These are phyloP conservation scores for Diaporthe ampelina DNA, from an alignment of 2,329 filamentous ascomycete genomes.

Conservation along the genomic window DNA sequence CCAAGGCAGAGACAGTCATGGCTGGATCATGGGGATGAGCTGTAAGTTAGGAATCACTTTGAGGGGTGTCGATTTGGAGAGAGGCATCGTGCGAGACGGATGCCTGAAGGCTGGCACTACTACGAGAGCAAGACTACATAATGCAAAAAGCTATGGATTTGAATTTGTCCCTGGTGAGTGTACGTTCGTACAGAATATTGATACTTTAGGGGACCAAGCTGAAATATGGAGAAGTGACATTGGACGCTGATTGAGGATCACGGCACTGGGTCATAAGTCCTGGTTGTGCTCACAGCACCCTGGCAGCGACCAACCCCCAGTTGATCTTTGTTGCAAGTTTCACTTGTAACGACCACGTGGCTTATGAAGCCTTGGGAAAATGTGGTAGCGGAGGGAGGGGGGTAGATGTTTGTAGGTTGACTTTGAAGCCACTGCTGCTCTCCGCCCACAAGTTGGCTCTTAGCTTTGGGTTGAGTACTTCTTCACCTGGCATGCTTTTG, in stretches of 20 bases:
- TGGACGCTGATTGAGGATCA: neutral
- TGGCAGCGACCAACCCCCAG: no score
- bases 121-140: neutral
- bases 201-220: neutral
- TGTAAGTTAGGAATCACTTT: neutral
- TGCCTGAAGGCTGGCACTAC: neutral
- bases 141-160: neutral
- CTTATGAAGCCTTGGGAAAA: neutral
- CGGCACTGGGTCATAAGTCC: neutral
- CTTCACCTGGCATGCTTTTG: neutral
- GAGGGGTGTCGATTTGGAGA: neutral
- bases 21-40: neutral
- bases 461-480: neutral
- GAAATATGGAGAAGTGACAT: neutral
- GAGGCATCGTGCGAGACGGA: neutral
- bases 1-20: neutral
- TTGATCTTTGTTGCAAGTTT: neutral
- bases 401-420: neutral
- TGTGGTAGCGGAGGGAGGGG: no score
- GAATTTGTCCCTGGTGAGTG: neutral
- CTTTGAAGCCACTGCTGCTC: neutral
- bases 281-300: constrained; percentile 6
- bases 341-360: no score
- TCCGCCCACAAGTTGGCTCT: neutral
- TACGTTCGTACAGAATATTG: neutral